A percentile compares a stretch with the other conserved stretches of the same genome.
These are phyloP conservation scores for Naganishia liquefaciens DNA, from an alignment of 1,284 basidiomycete genomes.

Conservation along the genomic window DNA sequence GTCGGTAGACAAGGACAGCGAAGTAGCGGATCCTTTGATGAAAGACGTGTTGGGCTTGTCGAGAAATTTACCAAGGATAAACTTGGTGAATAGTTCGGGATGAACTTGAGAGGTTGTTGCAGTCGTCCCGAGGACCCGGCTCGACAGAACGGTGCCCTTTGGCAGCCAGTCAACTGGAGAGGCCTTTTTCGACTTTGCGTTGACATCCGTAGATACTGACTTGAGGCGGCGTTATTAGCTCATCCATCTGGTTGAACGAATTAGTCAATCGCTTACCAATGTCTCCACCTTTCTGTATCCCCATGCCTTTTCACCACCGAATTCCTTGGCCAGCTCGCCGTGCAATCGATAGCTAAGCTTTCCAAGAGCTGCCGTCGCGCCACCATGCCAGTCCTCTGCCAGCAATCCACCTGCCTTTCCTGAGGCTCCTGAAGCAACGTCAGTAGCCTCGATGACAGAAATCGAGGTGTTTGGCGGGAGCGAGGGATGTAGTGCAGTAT, in stretches of 20 bases:
- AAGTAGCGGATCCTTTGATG: conserved; percentile 41
- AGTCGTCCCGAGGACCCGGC: conserved; percentile 44
- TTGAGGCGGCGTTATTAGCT: conserved; percentile 22
- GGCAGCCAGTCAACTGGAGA: conserved; percentile 50
- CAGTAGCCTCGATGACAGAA: conserved; percentile 73
- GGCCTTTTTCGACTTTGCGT: conserved; percentile 38
- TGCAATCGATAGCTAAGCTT: conserved; percentile 68
- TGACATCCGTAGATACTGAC: conserved; percentile 50
- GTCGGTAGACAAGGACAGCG: not conserved
- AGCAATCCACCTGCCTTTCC: conserved; percentile 93
- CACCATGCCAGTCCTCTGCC: conserved; percentile 71
- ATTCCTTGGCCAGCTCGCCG: conserved; percentile 70
- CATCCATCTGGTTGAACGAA: not conserved
- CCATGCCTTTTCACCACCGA: conserved; percentile 73
- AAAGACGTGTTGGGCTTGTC: conserved; percentile 41
- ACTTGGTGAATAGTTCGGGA: conserved; percentile 74
- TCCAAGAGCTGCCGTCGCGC: conserved; percentile 51
- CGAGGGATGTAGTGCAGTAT: conserved; percentile 41
- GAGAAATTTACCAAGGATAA: conserved; percentile 63
- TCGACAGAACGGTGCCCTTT: conserved; percentile 42
- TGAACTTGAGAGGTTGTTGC: conserved; percentile 61
- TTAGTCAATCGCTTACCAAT: conserved; percentile 41
- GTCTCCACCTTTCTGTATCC: conserved; percentile 73
- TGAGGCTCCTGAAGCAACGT: conserved; percentile 64
- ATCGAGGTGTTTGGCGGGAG: conserved; percentile 51